Conservation (phyloP, 352 stramenopile genomes). For the Phytophthora pistaciae region DNA sequence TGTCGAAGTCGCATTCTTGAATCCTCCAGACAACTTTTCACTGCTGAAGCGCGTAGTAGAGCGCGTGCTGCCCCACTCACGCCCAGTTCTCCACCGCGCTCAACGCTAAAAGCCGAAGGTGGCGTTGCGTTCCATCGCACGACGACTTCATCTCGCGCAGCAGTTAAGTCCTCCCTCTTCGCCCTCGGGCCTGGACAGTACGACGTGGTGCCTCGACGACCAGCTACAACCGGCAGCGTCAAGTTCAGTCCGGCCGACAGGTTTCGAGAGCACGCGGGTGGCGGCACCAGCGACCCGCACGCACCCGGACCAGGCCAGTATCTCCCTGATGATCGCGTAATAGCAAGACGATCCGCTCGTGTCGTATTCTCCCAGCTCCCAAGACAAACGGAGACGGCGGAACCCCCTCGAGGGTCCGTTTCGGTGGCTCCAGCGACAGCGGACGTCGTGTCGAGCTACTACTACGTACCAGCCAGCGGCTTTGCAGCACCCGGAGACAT, state of each 20-base stretch:
- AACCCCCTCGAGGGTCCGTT: constrained; percentile 32
- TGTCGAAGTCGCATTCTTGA: constrained; percentile 52
- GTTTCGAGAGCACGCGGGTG: constrained; percentile 59
- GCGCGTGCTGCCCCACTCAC: background rate
- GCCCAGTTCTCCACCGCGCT: constrained; percentile 16
- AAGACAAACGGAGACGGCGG: constrained; percentile 39
- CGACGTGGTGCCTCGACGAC: constrained; percentile 40
- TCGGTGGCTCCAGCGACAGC: constrained; percentile 35
- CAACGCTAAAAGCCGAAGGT: constrained; percentile 34
- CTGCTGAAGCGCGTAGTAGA: constrained; percentile 3
- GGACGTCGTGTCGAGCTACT: constrained; percentile 70
- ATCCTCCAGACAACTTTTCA: constrained; percentile 51
- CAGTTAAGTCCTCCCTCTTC: constrained; percentile 41
- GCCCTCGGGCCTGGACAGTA: constrained; percentile 70
- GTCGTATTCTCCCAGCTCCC: constrained; percentile 68
- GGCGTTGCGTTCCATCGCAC: constrained; percentile 55
- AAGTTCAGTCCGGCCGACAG: constrained; percentile 74
- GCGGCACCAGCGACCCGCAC: constrained; percentile 25
- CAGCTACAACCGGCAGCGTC: constrained; percentile 35
- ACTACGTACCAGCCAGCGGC: constrained; percentile 53
- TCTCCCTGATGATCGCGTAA: constrained; percentile 45
- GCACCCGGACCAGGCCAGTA: constrained; percentile 64
- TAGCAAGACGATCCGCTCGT: constrained; percentile 32
- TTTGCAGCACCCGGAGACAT: constrained; percentile 38
- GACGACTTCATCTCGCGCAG: constrained; percentile 40